phyloP scores from a whole-genome alignment of 2,329 filamentous ascomycete species.

The Fusarium camptoceras region DNA sequence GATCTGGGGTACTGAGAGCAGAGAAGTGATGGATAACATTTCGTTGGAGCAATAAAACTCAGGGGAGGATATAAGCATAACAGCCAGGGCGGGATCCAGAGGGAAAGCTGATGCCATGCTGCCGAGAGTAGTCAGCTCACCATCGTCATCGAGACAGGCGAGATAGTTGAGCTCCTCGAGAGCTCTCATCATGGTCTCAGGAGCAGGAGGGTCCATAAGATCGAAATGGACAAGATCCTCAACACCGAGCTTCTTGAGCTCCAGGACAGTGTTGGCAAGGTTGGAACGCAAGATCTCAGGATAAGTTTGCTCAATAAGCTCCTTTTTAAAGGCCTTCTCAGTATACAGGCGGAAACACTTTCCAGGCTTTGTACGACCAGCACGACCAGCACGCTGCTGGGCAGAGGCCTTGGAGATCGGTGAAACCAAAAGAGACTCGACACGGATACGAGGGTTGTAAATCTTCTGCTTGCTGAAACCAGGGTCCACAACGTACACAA shows the following conservation, averaged over 20 bases:
- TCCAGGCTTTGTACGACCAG: constrained; percentile 96
- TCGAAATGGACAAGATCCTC: constrained; percentile 98
- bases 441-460: constrained; percentile 95
- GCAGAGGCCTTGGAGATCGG: constrained; percentile 98
- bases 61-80: constrained; percentile 97
- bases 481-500: constrained; percentile 98
- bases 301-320: constrained; percentile 96
- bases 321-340: constrained; percentile 94
- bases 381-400: constrained; percentile 97
- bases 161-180: constrained; percentile 98
- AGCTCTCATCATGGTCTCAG: constrained; percentile 97
- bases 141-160: constrained; percentile 95
- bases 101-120: constrained; percentile 94
- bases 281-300: constrained; percentile 97
- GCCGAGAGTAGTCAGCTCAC: constrained; percentile 88
- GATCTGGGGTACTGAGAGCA: constrained; percentile 93
- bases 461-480: constrained; percentile 99
- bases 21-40: constrained; percentile 92
- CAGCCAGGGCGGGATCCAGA: constrained; percentile 90
- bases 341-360: constrained; percentile 99
- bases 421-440: constrained; percentile 96
- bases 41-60: constrained; percentile 99
- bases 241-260: constrained; percentile 96
- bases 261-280: constrained; percentile 91
- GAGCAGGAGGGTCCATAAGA: constrained; percentile 97